Conservation (phyloP, 2,329 filamentous ascomycete genomes). For the Exophiala sideris region DNA sequence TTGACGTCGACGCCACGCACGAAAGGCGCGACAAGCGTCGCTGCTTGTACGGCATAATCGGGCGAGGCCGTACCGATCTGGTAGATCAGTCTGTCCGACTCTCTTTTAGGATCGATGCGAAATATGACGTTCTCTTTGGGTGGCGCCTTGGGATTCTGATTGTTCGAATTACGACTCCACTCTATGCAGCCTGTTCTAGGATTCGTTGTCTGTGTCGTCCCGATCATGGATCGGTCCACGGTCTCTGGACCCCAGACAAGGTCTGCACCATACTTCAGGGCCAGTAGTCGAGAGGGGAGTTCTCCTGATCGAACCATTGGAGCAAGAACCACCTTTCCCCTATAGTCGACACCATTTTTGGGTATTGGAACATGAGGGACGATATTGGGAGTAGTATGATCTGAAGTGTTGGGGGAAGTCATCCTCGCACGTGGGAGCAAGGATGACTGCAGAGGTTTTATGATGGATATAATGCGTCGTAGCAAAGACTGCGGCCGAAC, state of each 20-base stretch:
- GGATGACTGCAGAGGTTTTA: slow-evolving; percentile 9
- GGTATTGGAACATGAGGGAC: slow-evolving; percentile 76
- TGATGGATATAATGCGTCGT: slow-evolving; percentile 23
- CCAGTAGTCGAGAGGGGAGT: slow-evolving; percentile 80
- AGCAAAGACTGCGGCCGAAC: slow-evolving; percentile 24
- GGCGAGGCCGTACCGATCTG: slow-evolving; percentile 88
- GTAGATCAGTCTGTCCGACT: slow-evolving; percentile 75
- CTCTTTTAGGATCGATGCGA: slow-evolving; percentile 72
- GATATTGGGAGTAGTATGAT: background rate
- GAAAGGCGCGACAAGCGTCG: slow-evolving; percentile 77
- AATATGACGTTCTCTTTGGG: slow-evolving; percentile 70
- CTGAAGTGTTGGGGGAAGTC: slow-evolving; percentile 1
- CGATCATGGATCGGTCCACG: slow-evolving; percentile 87
- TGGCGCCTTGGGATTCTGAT: slow-evolving; percentile 46
- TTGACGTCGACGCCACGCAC: slow-evolving; percentile 96
- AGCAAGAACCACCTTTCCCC: slow-evolving; percentile 88
- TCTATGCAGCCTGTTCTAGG: slow-evolving; percentile 75
- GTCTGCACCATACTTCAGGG: slow-evolving; percentile 92
- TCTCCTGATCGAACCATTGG: slow-evolving; percentile 99
- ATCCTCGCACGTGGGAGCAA: slow-evolving; percentile 5
- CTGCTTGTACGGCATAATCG: slow-evolving; percentile 76
- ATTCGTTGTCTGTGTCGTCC: slow-evolving; percentile 75
- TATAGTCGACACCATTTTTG: slow-evolving; percentile 83
- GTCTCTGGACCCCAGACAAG: slow-evolving; percentile 98
- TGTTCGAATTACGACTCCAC: slow-evolving; percentile 73